Evolutionary conservation across 345 rosid species (phyloP), one percentile per base, ranked within the genome.

Genomic region (Nephelium lappaceum): DNA sequence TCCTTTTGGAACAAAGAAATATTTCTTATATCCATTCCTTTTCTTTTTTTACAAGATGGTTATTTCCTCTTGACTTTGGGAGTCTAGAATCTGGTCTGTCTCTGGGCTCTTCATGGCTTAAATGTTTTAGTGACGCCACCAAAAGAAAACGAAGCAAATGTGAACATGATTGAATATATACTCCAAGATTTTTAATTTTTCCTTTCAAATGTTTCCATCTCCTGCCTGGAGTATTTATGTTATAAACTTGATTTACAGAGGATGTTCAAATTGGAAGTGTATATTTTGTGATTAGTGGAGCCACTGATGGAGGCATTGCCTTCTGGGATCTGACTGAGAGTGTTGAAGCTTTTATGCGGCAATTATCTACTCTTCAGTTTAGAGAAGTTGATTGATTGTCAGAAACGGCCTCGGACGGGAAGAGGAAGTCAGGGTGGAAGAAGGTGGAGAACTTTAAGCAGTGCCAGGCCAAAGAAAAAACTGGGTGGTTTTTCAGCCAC

Each of bases 371-470:
- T 77, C 80, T 91, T 72, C 84, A 89, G n/a, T 78, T 77, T 84
- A 31, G 93, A 86, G 72, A 89, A 87, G 51, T 84, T 88, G 76
- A 84, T 83, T 72, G 92, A 89, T 79, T 87, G 86, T 82, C 94
- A 85, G 76, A 88, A 86, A 86, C 88, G 97, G 66, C 98, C 99
- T 36, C 89, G 91, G 69, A 96, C 97, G 21, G 97, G 98, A 61
- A 91, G 99, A 80, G 98, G 98, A 86, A 96, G 97, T 83, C 98
- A 91, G 81, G 97, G 98, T 81, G 99, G 98, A 78, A 85, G 97
- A 78, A 84, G 90, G 88, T 89, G 97, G 97, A 86, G 89, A 84
- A 82, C 88, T 5, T 80, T 88, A 69, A 80, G 82, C 75, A 31
- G 78, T 58, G 77, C 77, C 71, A 62, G 66, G 43, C 76, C 77